Percentiles rank a stretch among this genome's conserved stretches.
phyloP scores from a whole-genome alignment of 1,284 basidiomycete genomes.

The Golubevia pallescens region DNA sequence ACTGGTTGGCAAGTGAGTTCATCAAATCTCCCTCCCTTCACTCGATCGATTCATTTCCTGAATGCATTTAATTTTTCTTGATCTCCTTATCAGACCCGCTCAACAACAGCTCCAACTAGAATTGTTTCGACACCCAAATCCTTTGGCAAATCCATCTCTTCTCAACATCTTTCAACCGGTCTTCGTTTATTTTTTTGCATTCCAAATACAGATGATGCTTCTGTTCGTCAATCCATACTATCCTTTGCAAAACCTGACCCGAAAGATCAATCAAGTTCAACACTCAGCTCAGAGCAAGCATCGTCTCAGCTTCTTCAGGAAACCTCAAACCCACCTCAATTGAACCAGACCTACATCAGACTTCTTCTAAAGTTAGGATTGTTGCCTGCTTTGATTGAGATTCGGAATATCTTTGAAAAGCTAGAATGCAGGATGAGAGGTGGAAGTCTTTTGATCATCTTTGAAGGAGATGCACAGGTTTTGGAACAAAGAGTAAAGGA shows the following conservation, averaged over 20 bases:
- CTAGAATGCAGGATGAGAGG: constrained; percentile 83
- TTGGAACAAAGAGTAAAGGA: constrained; percentile 67
- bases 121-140: constrained; percentile 75
- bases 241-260: constrained; percentile 2
- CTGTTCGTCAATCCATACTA: neutral
- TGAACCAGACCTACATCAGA: constrained; percentile 62
- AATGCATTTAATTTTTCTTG: constrained; percentile 2
- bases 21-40: neutral
- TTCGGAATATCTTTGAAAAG: constrained; percentile 69
- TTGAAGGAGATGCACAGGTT: constrained; percentile 74
- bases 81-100: neutral
- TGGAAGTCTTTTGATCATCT: constrained; percentile 79
- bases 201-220: constrained; percentile 30
- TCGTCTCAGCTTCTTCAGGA: constrained; percentile 15
- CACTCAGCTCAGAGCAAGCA: constrained; percentile 13
- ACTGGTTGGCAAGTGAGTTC: constrained; percentile 84
- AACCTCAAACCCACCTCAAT: constrained; percentile 6
- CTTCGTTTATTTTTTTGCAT: constrained; percentile 79
- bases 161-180: constrained; percentile 75
- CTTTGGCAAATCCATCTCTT: constrained; percentile 80
- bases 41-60: neutral
- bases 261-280: constrained; percentile 51
- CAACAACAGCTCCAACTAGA: constrained; percentile 67
- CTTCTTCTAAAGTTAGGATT: constrained; percentile 70
- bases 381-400: constrained; percentile 70